phyloP scores from a whole-genome alignment of 495 filamentous ascomycete species.

The Xylaria grammica region DNA sequence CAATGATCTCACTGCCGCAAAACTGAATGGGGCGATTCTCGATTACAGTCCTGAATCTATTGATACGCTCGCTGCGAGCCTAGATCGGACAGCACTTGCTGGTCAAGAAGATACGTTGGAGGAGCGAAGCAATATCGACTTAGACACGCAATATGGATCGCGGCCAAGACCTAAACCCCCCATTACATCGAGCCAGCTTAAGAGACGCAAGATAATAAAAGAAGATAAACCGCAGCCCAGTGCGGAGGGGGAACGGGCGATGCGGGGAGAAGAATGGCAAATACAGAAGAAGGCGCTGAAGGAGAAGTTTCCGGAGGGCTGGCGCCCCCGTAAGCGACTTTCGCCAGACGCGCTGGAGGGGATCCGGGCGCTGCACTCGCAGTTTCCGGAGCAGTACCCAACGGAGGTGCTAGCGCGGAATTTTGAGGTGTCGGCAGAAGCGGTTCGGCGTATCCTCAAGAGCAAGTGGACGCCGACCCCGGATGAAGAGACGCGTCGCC shows the following conservation, averaged over 20 bases:
- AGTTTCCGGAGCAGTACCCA: constrained; percentile 76
- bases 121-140: not conserved
- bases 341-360: constrained; percentile 90
- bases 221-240: constrained; percentile 3
- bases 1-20: constrained; percentile 19
- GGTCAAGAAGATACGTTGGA: not conserved
- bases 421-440: constrained; percentile 86
- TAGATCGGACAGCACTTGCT: constrained; percentile 8
- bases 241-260: not conserved
- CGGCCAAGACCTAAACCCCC: constrained; percentile 9
- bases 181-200: constrained; percentile 24
- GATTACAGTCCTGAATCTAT: constrained; percentile 41
- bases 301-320: constrained; percentile 76
- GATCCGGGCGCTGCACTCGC: constrained; percentile 76
- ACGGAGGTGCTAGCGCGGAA: constrained; percentile 74
- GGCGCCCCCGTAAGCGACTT: constrained; percentile 81
- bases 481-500: constrained; percentile 64
- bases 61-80: constrained; percentile 27
- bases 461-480: constrained; percentile 77
- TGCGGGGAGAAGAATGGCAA: constrained; percentile 63
- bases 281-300: constrained; percentile 71
- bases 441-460: constrained; percentile 82
- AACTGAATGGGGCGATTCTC: constrained; percentile 33
- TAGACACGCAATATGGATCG: constrained; percentile 4
- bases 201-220: constrained; percentile 30